These are phyloP conservation scores for Penicillium fuscoglaucum DNA, from an alignment of 2,329 filamentous ascomycete genomes.

Conservation along the genomic window DNA sequence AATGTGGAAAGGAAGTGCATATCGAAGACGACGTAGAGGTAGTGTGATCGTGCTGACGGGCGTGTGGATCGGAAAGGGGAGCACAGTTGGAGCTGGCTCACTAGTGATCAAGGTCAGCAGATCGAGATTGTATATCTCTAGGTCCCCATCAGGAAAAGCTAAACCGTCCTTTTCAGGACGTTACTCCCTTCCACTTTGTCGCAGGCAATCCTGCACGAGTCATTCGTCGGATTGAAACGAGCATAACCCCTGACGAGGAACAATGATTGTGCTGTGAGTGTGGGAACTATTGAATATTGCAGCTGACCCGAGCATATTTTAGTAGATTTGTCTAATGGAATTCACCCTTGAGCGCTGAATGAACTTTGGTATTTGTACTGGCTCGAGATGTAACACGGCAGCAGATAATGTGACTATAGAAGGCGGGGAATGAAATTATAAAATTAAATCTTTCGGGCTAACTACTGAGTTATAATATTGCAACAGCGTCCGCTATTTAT, in stretches of 20 bases:
- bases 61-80: slow-evolving; percentile 44
- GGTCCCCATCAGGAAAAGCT: neutral
- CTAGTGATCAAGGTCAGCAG: slow-evolving; percentile 41
- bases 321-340: neutral
- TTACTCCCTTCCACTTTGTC: slow-evolving; percentile 31
- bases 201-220: slow-evolving; percentile 30
- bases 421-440: neutral
- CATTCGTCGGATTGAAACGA: slow-evolving; percentile 27
- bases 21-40: slow-evolving; percentile 52
- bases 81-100: slow-evolving; percentile 43
- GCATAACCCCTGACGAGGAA: slow-evolving; percentile 24
- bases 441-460: neutral
- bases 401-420: neutral
- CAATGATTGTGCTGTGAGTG: neutral
- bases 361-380: neutral
- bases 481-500: neutral
- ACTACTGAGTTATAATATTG: neutral
- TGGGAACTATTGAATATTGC: neutral
- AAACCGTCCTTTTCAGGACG: slow-evolving; percentile 20
- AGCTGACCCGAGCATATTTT: neutral
- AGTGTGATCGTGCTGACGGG: slow-evolving; percentile 48
- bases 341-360: neutral
- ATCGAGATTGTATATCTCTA: neutral
- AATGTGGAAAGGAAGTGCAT: slow-evolving; percentile 51
- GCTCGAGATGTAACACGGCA: neutral